These are phyloP conservation scores for Linum lewisii DNA, from an alignment of 345 rosid species.

Conservation along the genomic window DNA sequence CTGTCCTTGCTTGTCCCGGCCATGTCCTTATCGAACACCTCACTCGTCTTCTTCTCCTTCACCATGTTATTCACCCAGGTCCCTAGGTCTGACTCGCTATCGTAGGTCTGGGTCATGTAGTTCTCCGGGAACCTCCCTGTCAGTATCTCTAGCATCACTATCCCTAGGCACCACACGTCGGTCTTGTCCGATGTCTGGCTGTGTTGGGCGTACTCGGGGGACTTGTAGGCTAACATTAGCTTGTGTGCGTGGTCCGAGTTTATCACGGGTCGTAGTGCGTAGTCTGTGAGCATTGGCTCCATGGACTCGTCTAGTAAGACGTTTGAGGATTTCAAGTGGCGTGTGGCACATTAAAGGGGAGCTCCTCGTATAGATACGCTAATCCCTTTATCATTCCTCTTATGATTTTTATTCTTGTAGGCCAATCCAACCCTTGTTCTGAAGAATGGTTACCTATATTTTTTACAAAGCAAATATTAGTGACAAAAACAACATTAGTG, in stretches of 20 bases:
- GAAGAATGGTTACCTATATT: neutral
- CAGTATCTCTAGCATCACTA: conserved; percentile 5
- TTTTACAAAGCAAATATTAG: neutral
- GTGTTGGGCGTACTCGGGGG: conserved; percentile 7
- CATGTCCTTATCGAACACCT: conserved; percentile 2
- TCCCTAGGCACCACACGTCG: conserved; percentile 7
- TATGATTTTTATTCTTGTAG: neutral
- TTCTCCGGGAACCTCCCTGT: conserved; percentile 8
- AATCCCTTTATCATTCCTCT: neutral
- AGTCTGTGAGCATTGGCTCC: conserved; percentile 4
- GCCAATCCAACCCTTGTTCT: conserved; percentile 3
- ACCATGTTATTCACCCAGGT: conserved; percentile 6
- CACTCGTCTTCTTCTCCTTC: neutral
- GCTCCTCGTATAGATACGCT: neutral
- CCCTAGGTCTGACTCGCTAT: neutral
- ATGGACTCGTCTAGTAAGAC: conserved; percentile 3
- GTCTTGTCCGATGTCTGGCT: neutral
- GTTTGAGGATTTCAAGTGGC: conserved; percentile 7
- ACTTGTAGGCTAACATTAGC: conserved; percentile 10
- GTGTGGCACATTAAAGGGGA: conserved; percentile 4
- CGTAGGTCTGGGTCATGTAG: neutral
- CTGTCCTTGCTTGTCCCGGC: conserved; percentile 1
- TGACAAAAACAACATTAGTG: neutral
- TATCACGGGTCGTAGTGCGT: neutral
- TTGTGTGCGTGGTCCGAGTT: conserved; percentile 1